Conservation (phyloP, 2,329 filamentous ascomycete genomes). For the Gnomoniopsis smithogilvyi region DNA sequence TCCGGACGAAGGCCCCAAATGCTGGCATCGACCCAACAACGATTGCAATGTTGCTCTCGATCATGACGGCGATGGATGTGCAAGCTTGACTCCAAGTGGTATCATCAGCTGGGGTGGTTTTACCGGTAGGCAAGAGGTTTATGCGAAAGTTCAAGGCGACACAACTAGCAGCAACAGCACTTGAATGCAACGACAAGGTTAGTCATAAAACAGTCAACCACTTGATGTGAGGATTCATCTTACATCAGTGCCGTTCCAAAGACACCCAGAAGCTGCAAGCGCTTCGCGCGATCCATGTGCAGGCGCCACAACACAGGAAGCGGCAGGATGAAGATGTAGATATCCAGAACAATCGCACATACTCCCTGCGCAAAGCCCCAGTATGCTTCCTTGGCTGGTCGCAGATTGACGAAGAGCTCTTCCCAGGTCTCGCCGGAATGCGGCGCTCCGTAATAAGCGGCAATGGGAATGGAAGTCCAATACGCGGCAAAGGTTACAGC, state of each 20-base stretch:
- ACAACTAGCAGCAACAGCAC: not conserved
- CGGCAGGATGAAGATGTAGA: not conserved
- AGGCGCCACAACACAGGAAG: not conserved
- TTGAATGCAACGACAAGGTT: not conserved
- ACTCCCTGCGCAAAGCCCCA: not conserved
- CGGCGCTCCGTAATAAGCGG: not conserved
- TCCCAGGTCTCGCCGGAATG: not conserved
- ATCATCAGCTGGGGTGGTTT: not conserved
- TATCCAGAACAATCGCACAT: not conserved
- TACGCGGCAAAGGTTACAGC: not conserved
- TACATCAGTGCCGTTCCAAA: not conserved
- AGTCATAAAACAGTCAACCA: too few species aligned
- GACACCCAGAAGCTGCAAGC: not conserved
- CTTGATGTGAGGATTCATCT: not conserved
- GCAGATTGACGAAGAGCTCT: not conserved
- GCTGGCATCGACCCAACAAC: conserved; percentile 4
- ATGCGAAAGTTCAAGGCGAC: not conserved
- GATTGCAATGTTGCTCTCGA: conserved; percentile 1
- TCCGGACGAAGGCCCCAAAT: not conserved
- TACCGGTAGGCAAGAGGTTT: not conserved
- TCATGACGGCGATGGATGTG: not conserved
- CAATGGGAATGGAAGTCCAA: not conserved
- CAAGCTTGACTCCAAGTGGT: not conserved
- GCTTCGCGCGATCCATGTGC: not conserved
- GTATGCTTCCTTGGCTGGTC: not conserved